Conservation (phyloP, 2,329 filamentous ascomycete species). For the Plenodomus biglobosus region DNA sequence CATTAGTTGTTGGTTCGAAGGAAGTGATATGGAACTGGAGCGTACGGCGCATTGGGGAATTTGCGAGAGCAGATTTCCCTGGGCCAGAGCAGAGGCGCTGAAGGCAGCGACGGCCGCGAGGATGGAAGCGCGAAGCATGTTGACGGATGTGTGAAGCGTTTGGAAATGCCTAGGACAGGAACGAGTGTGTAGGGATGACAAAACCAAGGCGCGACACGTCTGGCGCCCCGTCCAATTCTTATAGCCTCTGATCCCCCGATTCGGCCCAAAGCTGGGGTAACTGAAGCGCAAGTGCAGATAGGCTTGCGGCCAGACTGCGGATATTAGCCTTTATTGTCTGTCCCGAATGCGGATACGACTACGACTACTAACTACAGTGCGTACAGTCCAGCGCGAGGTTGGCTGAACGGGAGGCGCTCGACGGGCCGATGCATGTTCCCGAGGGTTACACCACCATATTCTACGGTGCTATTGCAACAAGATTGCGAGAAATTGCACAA, state of each 20-base stretch:
- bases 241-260: background rate
- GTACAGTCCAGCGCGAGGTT: background rate
- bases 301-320: background rate
- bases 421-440: background rate
- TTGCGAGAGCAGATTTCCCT: conserved; percentile 19
- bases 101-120: conserved; percentile 26
- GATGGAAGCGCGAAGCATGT: conserved; percentile 33
- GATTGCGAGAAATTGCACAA: background rate
- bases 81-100: conserved; percentile 29
- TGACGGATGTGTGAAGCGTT: background rate
- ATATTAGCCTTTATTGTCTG: background rate
- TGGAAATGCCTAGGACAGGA: background rate
- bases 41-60: conserved; percentile 35
- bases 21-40: background rate
- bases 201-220: background rate
- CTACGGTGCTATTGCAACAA: background rate
- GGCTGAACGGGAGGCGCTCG: background rate
- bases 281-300: background rate
- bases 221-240: background rate
- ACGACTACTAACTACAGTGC: too few relatives aligned
- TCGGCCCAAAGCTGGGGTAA: background rate
- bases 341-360: background rate
- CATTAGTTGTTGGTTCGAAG: background rate
- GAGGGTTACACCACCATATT: background rate
- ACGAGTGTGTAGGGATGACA: background rate